Base-by-base conservation (phyloP, 352 stramenopile genomes). In the Phytophthora idaei region DNA sequence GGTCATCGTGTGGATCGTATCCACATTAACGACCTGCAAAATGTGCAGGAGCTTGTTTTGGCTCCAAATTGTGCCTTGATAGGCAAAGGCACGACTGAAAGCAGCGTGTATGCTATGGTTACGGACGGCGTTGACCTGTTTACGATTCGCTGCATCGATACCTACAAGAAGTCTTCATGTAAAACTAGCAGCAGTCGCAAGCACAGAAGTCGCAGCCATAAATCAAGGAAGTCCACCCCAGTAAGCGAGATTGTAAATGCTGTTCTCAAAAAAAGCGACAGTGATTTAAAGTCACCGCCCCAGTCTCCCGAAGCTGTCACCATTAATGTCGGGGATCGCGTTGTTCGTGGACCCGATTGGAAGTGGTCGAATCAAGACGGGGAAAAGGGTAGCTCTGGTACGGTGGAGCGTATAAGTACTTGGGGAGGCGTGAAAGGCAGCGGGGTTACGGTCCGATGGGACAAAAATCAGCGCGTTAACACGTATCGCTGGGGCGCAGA, bases 291-390 rank as follows among this genome's bases (percentile, higher is more conserved):
- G 39, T 59, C 66, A n/a, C 47, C 41, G 9, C 41, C 32, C 15
- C 64, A 59, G n/a, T 48, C 53, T 45, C 41, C 54, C 15, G 56
- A 61, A 34, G 25, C 17, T 47, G 27, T 34, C 11, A 59, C 56
- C 28, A 85, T 93, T 58, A 65, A 71, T 7, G 73, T 93, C n/a
- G 83, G 83, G 12, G 80, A 91, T 68, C 78, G 85, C 29, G 83
- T 93, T 48, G 57, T 93, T 42, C 78, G 85, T 50, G 85, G 85
- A 0, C 85, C 85, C 45, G 80, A 92, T 44, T 93, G 85, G 85
- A 93, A 93, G 64, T 93, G 85, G 85, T 87, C 80, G 15, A 84
- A 87, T 36, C 85, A 93, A 75, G 85, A 93, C 63, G 85, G 85
- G 1, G 78, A 87, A 54, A 72, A 83, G 49, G 85, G 80, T 29